Percentiles rank a stretch among this genome's conserved stretches.
phyloP scores from a whole-genome alignment of 23 red algal species.

The Agarophyton chilense region DNA sequence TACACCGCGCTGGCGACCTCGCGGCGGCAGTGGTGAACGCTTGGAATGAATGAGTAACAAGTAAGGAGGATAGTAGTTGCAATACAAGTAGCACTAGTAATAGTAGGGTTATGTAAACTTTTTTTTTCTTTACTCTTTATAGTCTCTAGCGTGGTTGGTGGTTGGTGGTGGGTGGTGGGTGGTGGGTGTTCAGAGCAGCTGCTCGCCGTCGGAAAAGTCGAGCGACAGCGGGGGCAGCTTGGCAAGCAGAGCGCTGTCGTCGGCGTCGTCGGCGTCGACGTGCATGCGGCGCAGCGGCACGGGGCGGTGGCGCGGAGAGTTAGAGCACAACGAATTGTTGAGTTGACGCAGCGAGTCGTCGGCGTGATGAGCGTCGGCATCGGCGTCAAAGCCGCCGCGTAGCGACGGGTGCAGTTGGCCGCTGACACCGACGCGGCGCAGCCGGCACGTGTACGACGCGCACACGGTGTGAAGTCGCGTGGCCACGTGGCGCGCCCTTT shows the following conservation, averaged over 20 bases:
- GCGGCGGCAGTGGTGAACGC: conserved; percentile 29
- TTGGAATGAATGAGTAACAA: no score
- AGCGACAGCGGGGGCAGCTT: not conserved
- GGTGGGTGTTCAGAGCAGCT: not conserved
- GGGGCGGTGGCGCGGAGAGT: no score
- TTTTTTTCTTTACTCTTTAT: no score
- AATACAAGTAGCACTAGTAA: no score
- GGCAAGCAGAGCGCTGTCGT: not conserved
- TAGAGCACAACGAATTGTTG: no score
- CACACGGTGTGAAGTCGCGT: not conserved
- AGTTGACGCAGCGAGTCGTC: no score
- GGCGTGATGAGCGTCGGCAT: no score
- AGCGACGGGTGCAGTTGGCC: conserved; percentile 36
- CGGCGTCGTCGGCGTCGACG: not conserved
- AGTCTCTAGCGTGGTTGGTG: no score
- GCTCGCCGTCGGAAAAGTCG: not conserved
- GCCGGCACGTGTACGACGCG: conserved; percentile 18
- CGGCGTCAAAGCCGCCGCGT: not conserved
- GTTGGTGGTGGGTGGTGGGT: no score
- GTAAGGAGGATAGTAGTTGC: no score
- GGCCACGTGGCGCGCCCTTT: not conserved
- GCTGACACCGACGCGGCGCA: not conserved
- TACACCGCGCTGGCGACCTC: conserved; percentile 32
- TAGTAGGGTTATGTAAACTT: no score
- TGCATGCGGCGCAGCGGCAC: no score